A percentile compares a stretch with the other conserved stretches of the same genome.
Conservation (phyloP, 192 early-diverging fungal genomes). For the Chytriomyces hyalinus region DNA sequence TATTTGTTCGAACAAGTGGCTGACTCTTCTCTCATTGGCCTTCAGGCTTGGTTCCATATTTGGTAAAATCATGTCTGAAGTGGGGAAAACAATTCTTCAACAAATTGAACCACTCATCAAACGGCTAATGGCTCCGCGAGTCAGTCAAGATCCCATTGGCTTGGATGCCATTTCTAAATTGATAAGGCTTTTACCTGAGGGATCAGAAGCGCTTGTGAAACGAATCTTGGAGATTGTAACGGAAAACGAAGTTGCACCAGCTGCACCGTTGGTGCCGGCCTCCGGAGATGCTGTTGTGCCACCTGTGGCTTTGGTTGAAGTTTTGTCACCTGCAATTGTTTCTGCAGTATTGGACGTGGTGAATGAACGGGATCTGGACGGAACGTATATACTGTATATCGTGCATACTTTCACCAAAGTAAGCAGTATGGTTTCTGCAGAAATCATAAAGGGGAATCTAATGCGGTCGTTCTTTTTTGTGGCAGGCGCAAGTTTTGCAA, state of each 20-base stretch:
- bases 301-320: conserved; percentile 37
- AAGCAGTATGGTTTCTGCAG: background rate
- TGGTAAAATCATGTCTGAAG: conserved; percentile 34
- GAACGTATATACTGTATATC: conserved; percentile 72
- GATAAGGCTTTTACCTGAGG: conserved; percentile 66
- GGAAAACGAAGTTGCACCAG: conserved; percentile 32
- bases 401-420: conserved; percentile 68
- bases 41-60: conserved; percentile 62
- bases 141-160: conserved; percentile 35
- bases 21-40: background rate
- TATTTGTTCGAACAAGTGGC: background rate
- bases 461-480: background rate
- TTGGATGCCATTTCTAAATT: conserved; percentile 55
- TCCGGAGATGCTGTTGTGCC: background rate
- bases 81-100: conserved; percentile 60
- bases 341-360: conserved; percentile 59
- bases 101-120: conserved; percentile 68
- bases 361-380: conserved; percentile 62
- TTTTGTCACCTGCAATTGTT: conserved; percentile 58
- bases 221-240: conserved; percentile 67
- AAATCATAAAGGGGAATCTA: background rate
- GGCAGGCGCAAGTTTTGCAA: conserved; percentile 60
- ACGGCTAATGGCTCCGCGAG: conserved; percentile 60
- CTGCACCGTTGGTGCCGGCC: no score
- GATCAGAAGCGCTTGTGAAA: conserved; percentile 71